phyloP scores from a whole-genome alignment of 2,329 filamentous ascomycete genomes.

The Neurospora sp. region DNA sequence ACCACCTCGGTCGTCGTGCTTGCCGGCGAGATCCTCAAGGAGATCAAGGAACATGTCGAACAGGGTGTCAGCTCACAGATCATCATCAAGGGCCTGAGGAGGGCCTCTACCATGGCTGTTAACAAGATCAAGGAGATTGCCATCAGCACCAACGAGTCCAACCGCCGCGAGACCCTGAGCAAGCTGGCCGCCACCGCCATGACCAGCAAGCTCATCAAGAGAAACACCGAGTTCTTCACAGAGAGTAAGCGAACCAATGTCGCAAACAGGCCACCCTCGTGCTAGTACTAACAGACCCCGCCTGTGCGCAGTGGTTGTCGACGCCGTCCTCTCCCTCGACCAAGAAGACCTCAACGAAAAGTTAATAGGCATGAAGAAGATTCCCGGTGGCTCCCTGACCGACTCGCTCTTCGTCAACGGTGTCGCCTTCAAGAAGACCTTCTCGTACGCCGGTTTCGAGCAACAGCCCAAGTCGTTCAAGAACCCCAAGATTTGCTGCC shows the following conservation, averaged over 20 bases:
- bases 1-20: conserved; percentile 96
- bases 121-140: conserved; percentile 99
- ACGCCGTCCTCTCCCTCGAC: conserved; percentile 89
- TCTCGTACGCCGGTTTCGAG: conserved; percentile 97
- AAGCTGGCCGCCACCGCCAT: conserved; percentile 94
- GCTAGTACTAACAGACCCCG: conserved; percentile 16
- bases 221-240: conserved; percentile 94
- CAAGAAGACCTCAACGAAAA: conserved; percentile 97
- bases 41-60: conserved; percentile 92
- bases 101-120: conserved; percentile 80
- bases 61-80: conserved; percentile 95
- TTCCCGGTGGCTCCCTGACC: conserved; percentile 89
- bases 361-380: conserved; percentile 96
- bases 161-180: conserved; percentile 75
- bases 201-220: conserved; percentile 98
- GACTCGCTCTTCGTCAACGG: conserved; percentile 96
- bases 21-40: conserved; percentile 95
- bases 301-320: conserved; percentile 73
- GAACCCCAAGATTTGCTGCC: conserved; percentile 90
- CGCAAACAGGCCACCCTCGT: neutral
- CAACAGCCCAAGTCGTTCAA: conserved; percentile 95
- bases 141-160: conserved; percentile 71
- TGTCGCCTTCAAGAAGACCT: conserved; percentile 99
- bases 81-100: conserved; percentile 91
- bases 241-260: conserved; percentile 56